Conservation (phyloP, 805 yeast species). For the Suhomyces sp. region DNA sequence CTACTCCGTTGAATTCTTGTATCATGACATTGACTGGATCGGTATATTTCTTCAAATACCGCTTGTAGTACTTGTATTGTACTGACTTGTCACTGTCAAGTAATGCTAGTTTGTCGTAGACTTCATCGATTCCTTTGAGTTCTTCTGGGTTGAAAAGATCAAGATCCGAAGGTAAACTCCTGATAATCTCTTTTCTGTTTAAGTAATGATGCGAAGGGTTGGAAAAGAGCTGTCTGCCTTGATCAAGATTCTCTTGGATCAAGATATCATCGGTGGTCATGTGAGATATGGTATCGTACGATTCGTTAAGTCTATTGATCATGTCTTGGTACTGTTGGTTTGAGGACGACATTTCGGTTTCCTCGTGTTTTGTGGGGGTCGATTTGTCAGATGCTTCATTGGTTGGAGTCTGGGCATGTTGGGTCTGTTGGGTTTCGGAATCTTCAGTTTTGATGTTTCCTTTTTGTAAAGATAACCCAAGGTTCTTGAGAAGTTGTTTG, state of each 20-base stretch:
- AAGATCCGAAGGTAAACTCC: slow-evolving; percentile 34
- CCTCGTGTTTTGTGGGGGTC: not conserved
- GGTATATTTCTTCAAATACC: slow-evolving; percentile 29
- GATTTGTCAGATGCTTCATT: not conserved
- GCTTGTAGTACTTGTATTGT: slow-evolving; percentile 35
- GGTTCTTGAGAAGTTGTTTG: slow-evolving; percentile 22
- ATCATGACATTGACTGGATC: slow-evolving; percentile 27
- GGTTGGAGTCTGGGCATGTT: not conserved
- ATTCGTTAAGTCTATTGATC: slow-evolving; percentile 15
- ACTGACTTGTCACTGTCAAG: slow-evolving; percentile 37
- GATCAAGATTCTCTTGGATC: slow-evolving; percentile 34
- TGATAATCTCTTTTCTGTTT: slow-evolving; percentile 28
- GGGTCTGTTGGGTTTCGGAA: not conserved
- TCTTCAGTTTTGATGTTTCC: slow-evolving; percentile 23
- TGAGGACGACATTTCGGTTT: not conserved
- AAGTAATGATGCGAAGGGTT: slow-evolving; percentile 34
- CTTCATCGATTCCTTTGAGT: slow-evolving; percentile 26
- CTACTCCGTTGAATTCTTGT: slow-evolving; percentile 36
- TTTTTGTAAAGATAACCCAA: slow-evolving; percentile 32
- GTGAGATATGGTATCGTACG: slow-evolving; percentile 29
- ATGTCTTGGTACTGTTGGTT: slow-evolving; percentile 5
- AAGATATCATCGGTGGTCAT: slow-evolving; percentile 38
- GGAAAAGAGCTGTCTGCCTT: slow-evolving; percentile 33
- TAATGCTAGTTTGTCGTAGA: slow-evolving; percentile 28
- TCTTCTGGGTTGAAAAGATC: slow-evolving; percentile 30